phyloP scores from a whole-genome alignment of 108 stramenopile genomes.

The Cyclotella distinguenda region DNA sequence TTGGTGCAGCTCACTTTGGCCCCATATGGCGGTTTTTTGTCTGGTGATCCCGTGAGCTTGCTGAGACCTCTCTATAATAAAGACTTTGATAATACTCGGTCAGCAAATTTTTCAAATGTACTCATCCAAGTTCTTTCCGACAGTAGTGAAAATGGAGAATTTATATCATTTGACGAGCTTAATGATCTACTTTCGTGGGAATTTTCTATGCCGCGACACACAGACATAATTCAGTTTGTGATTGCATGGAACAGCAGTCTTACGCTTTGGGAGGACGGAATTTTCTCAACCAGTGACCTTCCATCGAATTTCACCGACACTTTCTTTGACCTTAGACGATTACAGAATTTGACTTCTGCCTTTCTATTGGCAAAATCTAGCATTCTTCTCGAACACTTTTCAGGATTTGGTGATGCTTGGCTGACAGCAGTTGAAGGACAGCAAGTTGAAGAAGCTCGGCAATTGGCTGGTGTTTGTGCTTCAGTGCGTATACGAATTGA shows the following conservation, averaged over 20 bases:
- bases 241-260: constrained; percentile 27
- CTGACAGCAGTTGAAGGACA: constrained; percentile 37
- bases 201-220: constrained; percentile 5
- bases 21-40: constrained; percentile 9
- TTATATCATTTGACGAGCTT: constrained; percentile 15
- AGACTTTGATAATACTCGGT: constrained; percentile 1
- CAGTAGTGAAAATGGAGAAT: constrained; percentile 21
- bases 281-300: constrained; percentile 18
- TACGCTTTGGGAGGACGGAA: constrained; percentile 18
- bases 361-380: constrained; percentile 12
- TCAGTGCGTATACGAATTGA: constrained; percentile 27
- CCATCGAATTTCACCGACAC: constrained; percentile 5
- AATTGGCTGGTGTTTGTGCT: constrained; percentile 36
- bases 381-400: constrained; percentile 5
- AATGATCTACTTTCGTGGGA: background rate
- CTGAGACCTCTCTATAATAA: background rate
- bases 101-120: constrained; percentile 4
- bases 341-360: background rate
- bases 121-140: constrained; percentile 12
- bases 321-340: constrained; percentile 26
- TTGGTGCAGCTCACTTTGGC: constrained; percentile 11
- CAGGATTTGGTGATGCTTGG: constrained; percentile 38
- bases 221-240: constrained; percentile 21
- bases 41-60: constrained; percentile 5
- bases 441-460: constrained; percentile 31